Percentiles rank a stretch among this genome's conserved stretches.
Conservation (phyloP, 768 basidiomycete species). For the Boletales sp. region DNA sequence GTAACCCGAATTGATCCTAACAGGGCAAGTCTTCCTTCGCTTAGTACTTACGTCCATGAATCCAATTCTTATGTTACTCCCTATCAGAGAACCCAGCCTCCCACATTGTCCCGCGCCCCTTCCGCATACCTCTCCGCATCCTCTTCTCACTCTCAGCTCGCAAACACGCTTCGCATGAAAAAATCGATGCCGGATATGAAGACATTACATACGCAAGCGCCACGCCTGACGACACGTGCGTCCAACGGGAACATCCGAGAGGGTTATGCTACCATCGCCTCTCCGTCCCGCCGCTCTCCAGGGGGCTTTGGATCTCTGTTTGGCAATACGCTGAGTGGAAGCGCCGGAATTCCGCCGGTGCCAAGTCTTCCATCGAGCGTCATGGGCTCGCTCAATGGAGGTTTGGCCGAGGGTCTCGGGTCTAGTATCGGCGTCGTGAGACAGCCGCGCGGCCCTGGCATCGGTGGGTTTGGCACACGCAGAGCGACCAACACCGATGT, state of each 20-base stretch:
- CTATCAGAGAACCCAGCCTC: slow-evolving; percentile 40
- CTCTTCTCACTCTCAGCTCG: slow-evolving; percentile 39
- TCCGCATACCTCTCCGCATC: slow-evolving; percentile 72
- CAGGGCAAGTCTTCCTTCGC: slow-evolving; percentile 49
- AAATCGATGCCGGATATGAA: slow-evolving; percentile 99
- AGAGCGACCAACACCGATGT: slow-evolving; percentile 35
- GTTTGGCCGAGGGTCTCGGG: slow-evolving; percentile 32
- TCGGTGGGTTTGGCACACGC: slow-evolving; percentile 67
- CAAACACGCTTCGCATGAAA: slow-evolving; percentile 74
- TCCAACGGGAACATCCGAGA: slow-evolving; percentile 87
- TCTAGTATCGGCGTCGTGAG: slow-evolving; percentile 56
- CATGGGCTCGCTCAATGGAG: slow-evolving; percentile 43
- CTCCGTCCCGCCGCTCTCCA: slow-evolving; percentile 75
- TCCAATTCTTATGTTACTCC: slow-evolving; percentile 12
- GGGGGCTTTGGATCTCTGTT: slow-evolving; percentile 71
- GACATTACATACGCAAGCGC: slow-evolving; percentile 74
- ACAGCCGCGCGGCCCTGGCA: slow-evolving; percentile 82
- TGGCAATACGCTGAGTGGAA: slow-evolving; percentile 36
- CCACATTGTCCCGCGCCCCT: slow-evolving; percentile 74
- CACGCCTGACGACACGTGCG: slow-evolving; percentile 72
- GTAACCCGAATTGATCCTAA: slow-evolving; percentile 88
- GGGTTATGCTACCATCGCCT: slow-evolving; percentile 84
- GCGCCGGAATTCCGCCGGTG: slow-evolving; percentile 63
- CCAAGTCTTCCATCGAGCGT: slow-evolving; percentile 68
- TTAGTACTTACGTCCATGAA: slow-evolving; percentile 13